Evolutionary conservation across 2,329 filamentous ascomycete species (phyloP).

Genomic region (Diaporthe ampelina): DNA sequence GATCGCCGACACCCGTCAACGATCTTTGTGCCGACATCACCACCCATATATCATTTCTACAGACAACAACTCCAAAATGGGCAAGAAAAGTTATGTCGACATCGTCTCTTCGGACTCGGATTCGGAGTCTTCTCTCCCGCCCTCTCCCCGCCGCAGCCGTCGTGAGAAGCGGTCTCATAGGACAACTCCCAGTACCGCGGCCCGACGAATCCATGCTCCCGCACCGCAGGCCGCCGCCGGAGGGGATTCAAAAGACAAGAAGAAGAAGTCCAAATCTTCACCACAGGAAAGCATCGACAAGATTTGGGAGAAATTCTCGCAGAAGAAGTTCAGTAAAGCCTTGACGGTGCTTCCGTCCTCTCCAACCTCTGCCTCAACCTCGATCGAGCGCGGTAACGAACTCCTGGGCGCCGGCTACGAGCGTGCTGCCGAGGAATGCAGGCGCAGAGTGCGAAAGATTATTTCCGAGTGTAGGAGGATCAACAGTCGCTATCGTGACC

Average conservation of each 20-base stretch:
- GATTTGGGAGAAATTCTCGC: constrained; percentile 74
- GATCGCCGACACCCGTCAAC: not conserved
- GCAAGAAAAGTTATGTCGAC: constrained; percentile 24
- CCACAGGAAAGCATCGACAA: constrained; percentile 77
- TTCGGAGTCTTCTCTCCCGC: constrained; percentile 27
- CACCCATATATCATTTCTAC: not conserved
- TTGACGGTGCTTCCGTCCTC: constrained; percentile 76
- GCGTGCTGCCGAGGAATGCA: constrained; percentile 74
- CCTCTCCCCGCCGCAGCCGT: constrained; percentile 21
- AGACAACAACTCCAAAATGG: not conserved
- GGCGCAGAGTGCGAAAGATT: constrained; percentile 72
- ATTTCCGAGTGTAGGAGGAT: constrained; percentile 77
- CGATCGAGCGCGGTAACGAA: constrained; percentile 69
- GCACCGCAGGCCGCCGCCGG: constrained; percentile 39
- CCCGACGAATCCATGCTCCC: not conserved
- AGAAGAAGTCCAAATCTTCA: constrained; percentile 68
- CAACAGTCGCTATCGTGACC: constrained; percentile 84
- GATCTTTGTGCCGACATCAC: no score
- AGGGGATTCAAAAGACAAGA: constrained; percentile 62
- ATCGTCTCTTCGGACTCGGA: constrained; percentile 36
- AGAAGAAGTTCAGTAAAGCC: constrained; percentile 74
- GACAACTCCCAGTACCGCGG: not conserved
- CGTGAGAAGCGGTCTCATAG: constrained; percentile 30
- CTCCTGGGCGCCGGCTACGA: constrained; percentile 73
- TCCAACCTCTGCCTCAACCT: constrained; percentile 65